Evolutionary conservation across 805 yeast species (phyloP).

Genomic region (Suhomyces sp.): DNA sequence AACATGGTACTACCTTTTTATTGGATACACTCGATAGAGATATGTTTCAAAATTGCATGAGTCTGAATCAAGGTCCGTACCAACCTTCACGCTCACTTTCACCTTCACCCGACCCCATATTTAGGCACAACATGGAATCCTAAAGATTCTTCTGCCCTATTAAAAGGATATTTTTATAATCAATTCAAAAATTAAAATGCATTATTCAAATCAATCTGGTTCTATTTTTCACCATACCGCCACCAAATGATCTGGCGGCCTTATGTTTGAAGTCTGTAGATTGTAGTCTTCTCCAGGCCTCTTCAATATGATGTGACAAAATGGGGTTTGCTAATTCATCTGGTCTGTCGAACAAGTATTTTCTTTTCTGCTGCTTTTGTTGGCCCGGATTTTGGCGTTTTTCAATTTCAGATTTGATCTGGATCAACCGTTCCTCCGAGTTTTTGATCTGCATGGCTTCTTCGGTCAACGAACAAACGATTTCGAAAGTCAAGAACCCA

Average conservation of each 20-base stretch:
- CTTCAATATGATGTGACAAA: constrained; percentile 76
- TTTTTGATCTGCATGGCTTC: constrained; percentile 80
- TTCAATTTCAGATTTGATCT: constrained; percentile 18
- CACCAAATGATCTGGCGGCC: constrained; percentile 70
- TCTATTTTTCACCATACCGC: constrained; percentile 57
- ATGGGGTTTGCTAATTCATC: constrained; percentile 80
- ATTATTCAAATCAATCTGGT: constrained; percentile 48
- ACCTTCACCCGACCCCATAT: too few species aligned
- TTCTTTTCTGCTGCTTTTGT: constrained; percentile 37
- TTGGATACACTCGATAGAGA: constrained; percentile 12
- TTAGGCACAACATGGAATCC: too few species aligned
- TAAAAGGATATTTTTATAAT: too few species aligned
- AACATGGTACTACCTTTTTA: constrained; percentile 16
- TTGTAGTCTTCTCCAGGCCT: constrained; percentile 86
- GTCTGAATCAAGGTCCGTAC: neutral
- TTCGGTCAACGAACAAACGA: constrained; percentile 92
- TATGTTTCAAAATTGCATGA: neutral
- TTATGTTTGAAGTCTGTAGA: constrained; percentile 52
- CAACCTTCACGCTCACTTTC: neutral
- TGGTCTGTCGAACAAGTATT: constrained; percentile 81
- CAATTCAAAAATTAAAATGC: neutral
- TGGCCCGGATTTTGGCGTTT: constrained; percentile 27
- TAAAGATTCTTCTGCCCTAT: too few species aligned
- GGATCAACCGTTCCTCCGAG: constrained; percentile 55
- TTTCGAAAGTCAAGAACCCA: constrained; percentile 94